A percentile compares a stretch with the other conserved stretches of the same genome.
These are phyloP conservation scores for Acanthamoeba rhysodes DNA, from an alignment of 208 protist species.

Conservation along the genomic window DNA sequence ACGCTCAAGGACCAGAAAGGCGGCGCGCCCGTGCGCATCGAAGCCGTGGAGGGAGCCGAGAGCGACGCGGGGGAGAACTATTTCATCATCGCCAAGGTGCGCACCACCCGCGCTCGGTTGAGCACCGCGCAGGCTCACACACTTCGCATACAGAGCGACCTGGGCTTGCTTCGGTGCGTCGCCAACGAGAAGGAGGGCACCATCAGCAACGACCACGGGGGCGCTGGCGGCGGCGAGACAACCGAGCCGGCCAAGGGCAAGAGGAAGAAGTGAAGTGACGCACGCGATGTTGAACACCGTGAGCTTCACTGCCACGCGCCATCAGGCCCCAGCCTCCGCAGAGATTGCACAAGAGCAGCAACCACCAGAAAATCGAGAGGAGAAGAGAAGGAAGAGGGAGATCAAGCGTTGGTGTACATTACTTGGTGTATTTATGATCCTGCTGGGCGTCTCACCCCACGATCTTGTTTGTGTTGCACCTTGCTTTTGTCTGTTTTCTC, in stretches of 20 bases:
- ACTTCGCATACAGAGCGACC: neutral
- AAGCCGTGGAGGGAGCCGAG: slow-evolving; percentile 21
- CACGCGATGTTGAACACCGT: neutral
- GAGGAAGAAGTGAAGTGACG: neutral
- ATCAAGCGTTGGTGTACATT: neutral
- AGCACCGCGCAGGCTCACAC: no score
- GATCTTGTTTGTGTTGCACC: no score
- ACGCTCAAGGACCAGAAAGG: slow-evolving; percentile 60
- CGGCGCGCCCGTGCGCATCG: slow-evolving; percentile 25
- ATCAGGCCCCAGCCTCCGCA: no score
- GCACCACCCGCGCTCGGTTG: neutral
- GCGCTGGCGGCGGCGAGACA: neutral
- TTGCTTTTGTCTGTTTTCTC: no score
- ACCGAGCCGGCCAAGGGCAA: slow-evolving; percentile 7
- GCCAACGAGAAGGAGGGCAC: slow-evolving; percentile 51
- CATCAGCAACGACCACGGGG: slow-evolving; percentile 51
- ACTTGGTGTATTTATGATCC: neutral
- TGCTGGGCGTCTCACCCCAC: neutral
- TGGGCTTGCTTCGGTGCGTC: neutral
- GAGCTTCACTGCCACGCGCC: neutral
- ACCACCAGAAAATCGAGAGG: neutral
- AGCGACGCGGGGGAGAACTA: neutral
- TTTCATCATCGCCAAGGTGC: slow-evolving; percentile 46
- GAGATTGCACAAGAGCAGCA: neutral
- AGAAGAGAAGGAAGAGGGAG: neutral